Evolutionary conservation across 768 basidiomycete species (phyloP).

Genomic region (Calocybe gangraenosa): DNA sequence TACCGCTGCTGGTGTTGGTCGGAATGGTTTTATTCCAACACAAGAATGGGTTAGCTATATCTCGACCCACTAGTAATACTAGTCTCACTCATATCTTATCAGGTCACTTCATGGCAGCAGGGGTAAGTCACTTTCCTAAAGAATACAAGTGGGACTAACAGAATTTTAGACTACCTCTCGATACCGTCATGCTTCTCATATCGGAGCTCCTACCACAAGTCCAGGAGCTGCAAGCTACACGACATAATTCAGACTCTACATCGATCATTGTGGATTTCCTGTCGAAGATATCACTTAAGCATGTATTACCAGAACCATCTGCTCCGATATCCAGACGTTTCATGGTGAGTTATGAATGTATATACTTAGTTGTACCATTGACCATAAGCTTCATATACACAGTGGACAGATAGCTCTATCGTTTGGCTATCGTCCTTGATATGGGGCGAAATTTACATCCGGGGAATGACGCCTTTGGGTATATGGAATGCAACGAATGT

Average conservation of each 20-base stretch:
- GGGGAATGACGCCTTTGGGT: conserved; percentile 80
- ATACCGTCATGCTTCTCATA: conserved; percentile 81
- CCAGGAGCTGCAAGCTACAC: conserved; percentile 73
- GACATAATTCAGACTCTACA: conserved; percentile 56
- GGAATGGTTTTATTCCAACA: conserved; percentile 92
- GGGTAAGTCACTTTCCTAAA: conserved; percentile 47
- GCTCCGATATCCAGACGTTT: conserved; percentile 70
- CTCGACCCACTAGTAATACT: neutral
- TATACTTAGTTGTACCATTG: neutral
- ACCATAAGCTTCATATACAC: conserved; percentile 6
- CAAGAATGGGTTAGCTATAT: conserved; percentile 89
- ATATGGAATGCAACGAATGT: conserved; percentile 92
- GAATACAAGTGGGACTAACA: conserved; percentile 8
- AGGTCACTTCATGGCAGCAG: conserved; percentile 95
- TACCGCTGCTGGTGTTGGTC: conserved; percentile 69
- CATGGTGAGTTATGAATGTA: conserved; percentile 45
- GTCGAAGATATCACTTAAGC: conserved; percentile 58
- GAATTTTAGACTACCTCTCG: conserved; percentile 71
- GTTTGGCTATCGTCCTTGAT: conserved; percentile 91
- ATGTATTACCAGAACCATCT: conserved; percentile 71
- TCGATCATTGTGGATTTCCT: conserved; percentile 74
- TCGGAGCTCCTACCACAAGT: conserved; percentile 85
- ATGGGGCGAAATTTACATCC: conserved; percentile 95
- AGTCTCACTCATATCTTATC: conserved; percentile 1
- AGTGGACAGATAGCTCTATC: conserved; percentile 93